phyloP scores from a whole-genome alignment of 805 yeast species.

The Kurtzmaniella fragi region DNA sequence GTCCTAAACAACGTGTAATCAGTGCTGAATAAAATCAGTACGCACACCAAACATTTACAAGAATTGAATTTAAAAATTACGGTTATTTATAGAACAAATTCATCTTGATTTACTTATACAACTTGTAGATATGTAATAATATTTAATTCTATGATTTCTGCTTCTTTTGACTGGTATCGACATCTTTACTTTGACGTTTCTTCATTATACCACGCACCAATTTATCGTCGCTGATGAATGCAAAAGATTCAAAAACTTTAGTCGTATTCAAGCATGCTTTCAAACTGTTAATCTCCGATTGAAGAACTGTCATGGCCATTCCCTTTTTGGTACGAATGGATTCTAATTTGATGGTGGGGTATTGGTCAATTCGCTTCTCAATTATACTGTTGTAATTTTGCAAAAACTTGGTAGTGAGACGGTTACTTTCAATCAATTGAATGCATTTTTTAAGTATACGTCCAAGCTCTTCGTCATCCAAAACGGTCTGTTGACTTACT shows the following conservation, averaged over 20 bases:
- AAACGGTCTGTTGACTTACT: constrained; percentile 14
- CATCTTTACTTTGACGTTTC: constrained; percentile 21
- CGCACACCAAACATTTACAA: background rate
- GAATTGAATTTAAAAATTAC: background rate
- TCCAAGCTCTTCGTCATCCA: constrained; percentile 25
- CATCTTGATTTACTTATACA: too few relatives aligned
- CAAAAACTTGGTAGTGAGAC: constrained; percentile 38
- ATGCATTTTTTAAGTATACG: constrained; percentile 56
- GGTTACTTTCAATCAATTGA: constrained; percentile 51
- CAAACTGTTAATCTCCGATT: constrained; percentile 52
- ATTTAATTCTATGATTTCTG: constrained; percentile 11
- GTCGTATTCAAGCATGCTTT: constrained; percentile 30
- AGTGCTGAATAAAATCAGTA: background rate
- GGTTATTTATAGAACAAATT: background rate
- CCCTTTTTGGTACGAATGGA: constrained; percentile 16
- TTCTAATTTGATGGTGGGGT: constrained; percentile 32
- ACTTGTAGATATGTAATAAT: too few relatives aligned
- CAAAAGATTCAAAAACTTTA: constrained; percentile 24
- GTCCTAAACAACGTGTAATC: too few relatives aligned
- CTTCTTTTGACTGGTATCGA: constrained; percentile 3
- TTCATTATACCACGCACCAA: constrained; percentile 55
- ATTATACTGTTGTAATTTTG: constrained; percentile 29
- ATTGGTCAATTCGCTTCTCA: constrained; percentile 35
- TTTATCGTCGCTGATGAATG: constrained; percentile 54
- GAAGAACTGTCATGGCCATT: constrained; percentile 53